Evolutionary conservation across 306 rosid species (phyloP), one percentile per base, ranked within the genome.

Genomic region (Trifolium pratense): DNA sequence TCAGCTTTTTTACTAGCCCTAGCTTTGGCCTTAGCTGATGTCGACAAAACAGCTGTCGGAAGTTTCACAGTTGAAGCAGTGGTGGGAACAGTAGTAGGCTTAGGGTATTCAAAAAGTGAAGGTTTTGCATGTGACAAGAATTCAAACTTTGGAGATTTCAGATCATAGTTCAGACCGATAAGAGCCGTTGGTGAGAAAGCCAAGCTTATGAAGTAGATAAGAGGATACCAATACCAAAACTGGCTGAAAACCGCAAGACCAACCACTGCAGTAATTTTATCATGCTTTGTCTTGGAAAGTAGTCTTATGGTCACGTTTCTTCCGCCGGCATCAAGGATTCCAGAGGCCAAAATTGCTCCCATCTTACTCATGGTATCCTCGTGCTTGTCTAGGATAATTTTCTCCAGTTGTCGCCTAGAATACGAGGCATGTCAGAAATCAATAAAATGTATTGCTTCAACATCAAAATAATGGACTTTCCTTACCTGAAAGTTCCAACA

Each of bases 211-310:
- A 94, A 94, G 77, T 94, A 94, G 79, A 94, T 91, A 21, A 94
- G 98, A 65, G 98, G 98, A 85, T 94, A 89, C 98, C 98, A 94
- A 77, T 94, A 94, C 98, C 98, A 94, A 87, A 89, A 94, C 81
- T 94, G 98, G 84, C 96, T 94, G 84, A 94, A 94, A 84, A 94
- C 98, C 25, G 98, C 98, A 81, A 94, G 97, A 81, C 98, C 98
- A 63, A 94, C 96, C 52, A 94, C 97, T 45, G 98, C 98, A 79
- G 97, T 94, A 62, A 94, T 75, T 72, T 94, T 94, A 63, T 94
- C 96, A 80, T 94, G 98, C 78, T 94, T 94, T 62, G 98, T 85
- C 88, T 94, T 94, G 8, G 98, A 94, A 61, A 86, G 96, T 67
- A 94, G 76, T 73, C 93, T 86, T 32, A 94, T 89, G 46, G 98